A percentile compares a stretch with the other conserved stretches of the same genome.
Conservation (phyloP, 805 yeast genomes). For the Debaryomyces hansenii region DNA sequence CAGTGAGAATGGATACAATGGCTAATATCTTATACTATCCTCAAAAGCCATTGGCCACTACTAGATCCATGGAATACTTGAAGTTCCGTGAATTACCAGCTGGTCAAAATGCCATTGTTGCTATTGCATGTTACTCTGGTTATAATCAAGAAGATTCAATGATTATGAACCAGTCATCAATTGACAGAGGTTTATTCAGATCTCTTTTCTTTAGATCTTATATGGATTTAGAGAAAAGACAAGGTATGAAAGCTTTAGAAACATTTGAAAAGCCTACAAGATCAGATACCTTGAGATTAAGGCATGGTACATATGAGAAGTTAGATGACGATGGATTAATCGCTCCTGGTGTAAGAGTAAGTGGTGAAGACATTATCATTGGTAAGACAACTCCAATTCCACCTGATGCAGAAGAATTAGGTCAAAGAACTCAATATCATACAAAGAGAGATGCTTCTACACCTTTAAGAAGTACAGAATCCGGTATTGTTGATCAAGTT, state of each 20-base stretch:
- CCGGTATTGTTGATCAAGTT: constrained; percentile 98
- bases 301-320: constrained; percentile 97
- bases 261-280: constrained; percentile 97
- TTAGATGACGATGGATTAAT: constrained; percentile 97
- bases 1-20: constrained; percentile 99
- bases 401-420: constrained; percentile 98
- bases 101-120: constrained; percentile 98
- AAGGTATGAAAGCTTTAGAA: constrained; percentile 97
- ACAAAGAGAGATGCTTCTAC: constrained; percentile 99
- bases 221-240: constrained; percentile 98
- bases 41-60: constrained; percentile 96
- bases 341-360: constrained; percentile 97
- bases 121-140: constrained; percentile 97
- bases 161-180: constrained; percentile 98
- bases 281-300: constrained; percentile 89
- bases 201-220: constrained; percentile 95
- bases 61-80: constrained; percentile 95
- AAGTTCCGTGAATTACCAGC: constrained; percentile 98
- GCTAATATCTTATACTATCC: constrained; percentile 97
- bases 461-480: constrained; percentile 93
- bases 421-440: constrained; percentile 97
- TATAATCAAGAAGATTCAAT: constrained; percentile 99
- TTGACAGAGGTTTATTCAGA: constrained; percentile 94
- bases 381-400: constrained; percentile 99
- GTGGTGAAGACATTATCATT: constrained; percentile 97